Conservation (phyloP, 257 asterid species). For the Petrea volubilis region DNA sequence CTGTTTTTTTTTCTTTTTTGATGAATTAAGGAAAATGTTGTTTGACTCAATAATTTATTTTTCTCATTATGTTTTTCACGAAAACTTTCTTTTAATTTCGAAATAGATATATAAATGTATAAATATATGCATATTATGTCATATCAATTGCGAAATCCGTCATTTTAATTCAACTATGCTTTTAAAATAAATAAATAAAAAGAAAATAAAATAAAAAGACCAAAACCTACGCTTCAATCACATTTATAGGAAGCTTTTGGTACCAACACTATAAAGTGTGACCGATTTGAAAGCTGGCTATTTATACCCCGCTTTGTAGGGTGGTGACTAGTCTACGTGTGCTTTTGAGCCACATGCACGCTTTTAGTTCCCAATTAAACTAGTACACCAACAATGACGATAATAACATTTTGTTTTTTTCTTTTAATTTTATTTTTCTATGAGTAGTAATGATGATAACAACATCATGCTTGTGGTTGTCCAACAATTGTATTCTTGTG, state of each 20-base stretch:
- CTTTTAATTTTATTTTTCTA: too few relatives aligned
- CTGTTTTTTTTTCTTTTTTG: too few relatives aligned
- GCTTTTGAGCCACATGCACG: neutral
- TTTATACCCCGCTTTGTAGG: neutral
- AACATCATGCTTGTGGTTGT: neutral
- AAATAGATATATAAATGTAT: too few relatives aligned
- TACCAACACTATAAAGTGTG: neutral
- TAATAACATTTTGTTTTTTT: too few relatives aligned
- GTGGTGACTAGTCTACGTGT: neutral
- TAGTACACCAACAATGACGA: slow-evolving; percentile 8
- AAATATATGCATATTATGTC: too few relatives aligned
- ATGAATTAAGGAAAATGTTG: too few relatives aligned
- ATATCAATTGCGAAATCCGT: too few relatives aligned
- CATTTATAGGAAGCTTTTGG: neutral
- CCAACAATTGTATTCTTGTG: neutral
- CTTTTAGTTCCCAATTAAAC: neutral
- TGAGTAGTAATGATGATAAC: too few relatives aligned
- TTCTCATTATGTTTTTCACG: too few relatives aligned
- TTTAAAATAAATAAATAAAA: neutral
- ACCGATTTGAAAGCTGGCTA: neutral
- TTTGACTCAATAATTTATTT: too few relatives aligned
- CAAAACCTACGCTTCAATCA: neutral
- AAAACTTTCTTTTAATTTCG: too few relatives aligned
- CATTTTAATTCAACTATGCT: neutral
- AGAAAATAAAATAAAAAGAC: too few relatives aligned